Percentiles rank a stretch among this genome's conserved stretches.
Conservation (phyloP, 192 early-diverging fungal genomes). For the Backusella mclennaniae region DNA sequence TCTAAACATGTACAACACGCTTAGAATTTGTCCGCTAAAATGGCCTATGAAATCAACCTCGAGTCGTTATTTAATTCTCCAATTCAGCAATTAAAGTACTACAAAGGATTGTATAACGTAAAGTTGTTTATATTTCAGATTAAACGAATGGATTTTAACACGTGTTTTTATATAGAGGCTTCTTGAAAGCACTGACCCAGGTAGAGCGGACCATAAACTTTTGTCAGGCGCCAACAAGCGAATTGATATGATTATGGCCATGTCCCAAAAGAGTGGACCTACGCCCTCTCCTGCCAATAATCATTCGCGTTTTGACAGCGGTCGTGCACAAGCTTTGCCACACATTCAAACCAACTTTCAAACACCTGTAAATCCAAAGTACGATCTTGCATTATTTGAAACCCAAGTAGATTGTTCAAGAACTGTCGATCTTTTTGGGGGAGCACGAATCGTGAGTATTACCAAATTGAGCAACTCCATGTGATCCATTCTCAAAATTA, state of each 20-base stretch:
- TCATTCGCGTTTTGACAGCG: not conserved
- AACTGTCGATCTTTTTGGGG: slow-evolving; percentile 49
- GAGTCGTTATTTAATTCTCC: slow-evolving; percentile 53
- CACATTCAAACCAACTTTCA: slow-evolving; percentile 16
- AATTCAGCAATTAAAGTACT: slow-evolving; percentile 53
- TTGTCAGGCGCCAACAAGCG: slow-evolving; percentile 45
- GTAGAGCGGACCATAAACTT: slow-evolving; percentile 47
- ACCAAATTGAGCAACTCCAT: not conserved
- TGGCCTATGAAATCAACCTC: slow-evolving; percentile 43
- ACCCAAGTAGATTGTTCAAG: slow-evolving; percentile 39
- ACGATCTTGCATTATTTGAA: slow-evolving; percentile 30
- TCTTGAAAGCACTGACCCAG: slow-evolving; percentile 50
- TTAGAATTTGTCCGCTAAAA: slow-evolving; percentile 44
- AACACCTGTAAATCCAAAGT: not conserved
- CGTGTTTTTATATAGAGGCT: slow-evolving; percentile 35
- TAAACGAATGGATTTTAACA: not conserved
- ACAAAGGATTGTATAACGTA: slow-evolving; percentile 56
- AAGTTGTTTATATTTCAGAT: not conserved
- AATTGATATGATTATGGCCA: slow-evolving; percentile 49
- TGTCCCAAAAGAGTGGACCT: slow-evolving; percentile 30
- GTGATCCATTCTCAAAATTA: not conserved
- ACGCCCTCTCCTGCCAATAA: not conserved
- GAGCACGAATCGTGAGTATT: slow-evolving; percentile 45
- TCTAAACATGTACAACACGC: slow-evolving; percentile 8
- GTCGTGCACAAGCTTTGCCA: not conserved